Percentiles rank a stretch among this genome's conserved stretches.
These are phyloP conservation scores for Aureobasidium lini DNA, from an alignment of 2,329 filamentous ascomycete genomes.

Conservation along the genomic window DNA sequence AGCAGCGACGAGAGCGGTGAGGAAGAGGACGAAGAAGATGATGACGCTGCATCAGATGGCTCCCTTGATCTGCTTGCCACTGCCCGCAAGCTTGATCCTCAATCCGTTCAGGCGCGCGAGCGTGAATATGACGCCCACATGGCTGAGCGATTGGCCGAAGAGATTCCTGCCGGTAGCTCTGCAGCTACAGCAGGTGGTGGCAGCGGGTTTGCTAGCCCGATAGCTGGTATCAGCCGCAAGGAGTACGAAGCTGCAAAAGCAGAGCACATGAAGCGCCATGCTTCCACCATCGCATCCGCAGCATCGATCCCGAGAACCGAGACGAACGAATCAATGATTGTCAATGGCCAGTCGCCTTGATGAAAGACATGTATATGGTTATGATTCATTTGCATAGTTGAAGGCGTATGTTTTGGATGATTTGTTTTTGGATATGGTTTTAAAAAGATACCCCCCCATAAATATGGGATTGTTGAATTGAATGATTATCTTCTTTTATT, in stretches of 20 bases:
- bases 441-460: background rate
- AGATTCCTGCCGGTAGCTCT: constrained; percentile 42
- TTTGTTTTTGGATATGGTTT: background rate
- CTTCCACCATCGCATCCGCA: background rate
- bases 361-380: background rate
- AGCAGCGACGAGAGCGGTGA: constrained; percentile 21
- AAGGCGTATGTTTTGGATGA: background rate
- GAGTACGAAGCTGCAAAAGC: constrained; percentile 1
- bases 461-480: background rate
- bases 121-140: constrained; percentile 41
- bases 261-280: background rate
- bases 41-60: constrained; percentile 30
- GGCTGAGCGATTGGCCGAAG: constrained; percentile 41
- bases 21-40: constrained; percentile 19
- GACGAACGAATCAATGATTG: constrained; percentile 14
- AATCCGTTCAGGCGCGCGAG: constrained; percentile 33
- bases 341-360: constrained; percentile 13
- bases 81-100: constrained; percentile 37
- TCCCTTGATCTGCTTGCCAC: constrained; percentile 40
- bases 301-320: constrained; percentile 2
- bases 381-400: constrained; percentile 3
- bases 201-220: constrained; percentile 40
- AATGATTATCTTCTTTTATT: background rate
- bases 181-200: constrained; percentile 43
- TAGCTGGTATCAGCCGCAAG: background rate